Conservation (phyloP, 306 rosid species). For the Abrus precatorius region DNA sequence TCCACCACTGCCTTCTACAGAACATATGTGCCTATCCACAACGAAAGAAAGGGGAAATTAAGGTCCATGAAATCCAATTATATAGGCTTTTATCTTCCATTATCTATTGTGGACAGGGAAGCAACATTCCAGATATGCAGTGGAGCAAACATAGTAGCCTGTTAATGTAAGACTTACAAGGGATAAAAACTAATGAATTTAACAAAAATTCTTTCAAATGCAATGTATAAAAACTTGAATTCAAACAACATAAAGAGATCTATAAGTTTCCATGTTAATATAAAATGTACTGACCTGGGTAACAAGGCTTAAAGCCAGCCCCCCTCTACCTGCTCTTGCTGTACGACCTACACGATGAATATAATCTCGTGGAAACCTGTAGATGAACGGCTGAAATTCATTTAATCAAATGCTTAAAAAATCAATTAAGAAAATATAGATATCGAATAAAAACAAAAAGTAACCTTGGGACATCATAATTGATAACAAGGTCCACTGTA, state of each 20-base stretch:
- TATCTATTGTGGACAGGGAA: background rate
- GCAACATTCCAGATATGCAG: background rate
- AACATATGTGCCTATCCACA: background rate
- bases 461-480: slow-evolving; percentile 91
- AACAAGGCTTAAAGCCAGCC: slow-evolving; percentile 80
- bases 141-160: background rate
- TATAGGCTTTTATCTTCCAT: background rate
- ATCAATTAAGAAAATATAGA: slow-evolving; percentile 31
- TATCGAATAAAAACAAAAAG: slow-evolving; percentile 18
- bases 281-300: slow-evolving; percentile 63
- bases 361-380: slow-evolving; percentile 85
- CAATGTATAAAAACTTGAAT: background rate
- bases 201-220: background rate
- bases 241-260: slow-evolving; percentile 17
- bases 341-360: slow-evolving; percentile 96
- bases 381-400: slow-evolving; percentile 42
- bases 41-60: background rate
- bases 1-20: background rate
- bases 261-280: background rate
- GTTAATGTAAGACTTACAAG: background rate
- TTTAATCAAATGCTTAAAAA: slow-evolving; percentile 25
- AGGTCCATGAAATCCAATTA: slow-evolving; percentile 24
- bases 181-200: background rate
- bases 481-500: slow-evolving; percentile 89
- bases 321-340: slow-evolving; percentile 96